Percentiles rank a stretch among this genome's conserved stretches.
Conservation (phyloP, 257 asterid species). For the Jaltomata sinuosa region DNA sequence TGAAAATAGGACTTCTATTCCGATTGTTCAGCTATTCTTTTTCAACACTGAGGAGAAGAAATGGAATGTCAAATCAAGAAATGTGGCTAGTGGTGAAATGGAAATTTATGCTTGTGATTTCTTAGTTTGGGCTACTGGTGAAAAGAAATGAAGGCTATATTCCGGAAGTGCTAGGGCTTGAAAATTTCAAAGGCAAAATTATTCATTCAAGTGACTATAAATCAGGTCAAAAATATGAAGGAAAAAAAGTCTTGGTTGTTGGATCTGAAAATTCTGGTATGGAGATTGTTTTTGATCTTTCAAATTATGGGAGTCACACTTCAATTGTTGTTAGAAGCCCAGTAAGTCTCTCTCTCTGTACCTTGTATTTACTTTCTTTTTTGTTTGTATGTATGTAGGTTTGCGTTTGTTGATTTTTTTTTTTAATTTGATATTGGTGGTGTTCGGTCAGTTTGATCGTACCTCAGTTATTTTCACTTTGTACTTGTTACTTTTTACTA, state of each 20-base stretch:
- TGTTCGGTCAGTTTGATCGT: neutral
- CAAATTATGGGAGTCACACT: constrained; percentile 31
- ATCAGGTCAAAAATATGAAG: constrained; percentile 14
- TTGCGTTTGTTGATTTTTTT: neutral
- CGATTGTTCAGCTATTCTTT: too few species aligned
- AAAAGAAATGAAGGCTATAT: constrained; percentile 30
- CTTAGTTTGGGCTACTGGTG: constrained; percentile 44
- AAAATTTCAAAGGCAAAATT: constrained; percentile 24
- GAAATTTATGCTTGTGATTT: constrained; percentile 20
- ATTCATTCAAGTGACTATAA: constrained; percentile 29
- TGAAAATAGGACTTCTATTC: too few species aligned
- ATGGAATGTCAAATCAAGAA: constrained; percentile 20
- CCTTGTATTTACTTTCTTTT: neutral
- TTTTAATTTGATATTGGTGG: neutral
- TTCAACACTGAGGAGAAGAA: neutral
- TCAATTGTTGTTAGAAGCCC: constrained; percentile 42
- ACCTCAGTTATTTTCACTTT: neutral
- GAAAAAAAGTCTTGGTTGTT: constrained; percentile 31
- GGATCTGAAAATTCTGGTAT: constrained; percentile 70
- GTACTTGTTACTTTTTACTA: neutral
- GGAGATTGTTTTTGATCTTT: constrained; percentile 57
- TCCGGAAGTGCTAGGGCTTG: constrained; percentile 23
- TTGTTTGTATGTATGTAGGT: neutral
- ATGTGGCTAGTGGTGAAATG: neutral
- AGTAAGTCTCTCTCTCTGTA: neutral